Percentiles rank a stretch among this genome's conserved stretches.
Conservation (phyloP, 306 rosid genomes). For the Delonix regia region DNA sequence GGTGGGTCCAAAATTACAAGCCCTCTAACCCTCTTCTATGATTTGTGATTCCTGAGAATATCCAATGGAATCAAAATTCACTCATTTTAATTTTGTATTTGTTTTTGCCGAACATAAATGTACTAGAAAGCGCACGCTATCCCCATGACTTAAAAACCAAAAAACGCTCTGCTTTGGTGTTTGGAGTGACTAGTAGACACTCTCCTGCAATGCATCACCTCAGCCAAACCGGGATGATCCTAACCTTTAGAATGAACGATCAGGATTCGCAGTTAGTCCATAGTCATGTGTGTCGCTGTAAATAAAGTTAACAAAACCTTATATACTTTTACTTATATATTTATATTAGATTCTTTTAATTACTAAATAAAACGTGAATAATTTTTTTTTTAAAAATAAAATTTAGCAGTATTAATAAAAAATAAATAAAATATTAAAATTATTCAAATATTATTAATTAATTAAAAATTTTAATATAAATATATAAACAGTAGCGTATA, state of each 20-base stretch:
- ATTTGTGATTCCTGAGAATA: constrained; percentile 3
- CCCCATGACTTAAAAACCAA: neutral
- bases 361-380: too few relatives aligned
- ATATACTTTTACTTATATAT: too few relatives aligned
- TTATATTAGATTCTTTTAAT: too few relatives aligned
- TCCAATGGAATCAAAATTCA: constrained; percentile 2
- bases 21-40: neutral
- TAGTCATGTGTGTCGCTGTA: neutral
- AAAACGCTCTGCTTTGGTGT: neutral
- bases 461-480: too few relatives aligned
- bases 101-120: neutral
- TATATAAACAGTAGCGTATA: too few relatives aligned
- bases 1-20: constrained; percentile 8
- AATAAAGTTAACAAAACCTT: too few relatives aligned
- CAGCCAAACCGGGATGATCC: neutral
- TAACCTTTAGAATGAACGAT: neutral
- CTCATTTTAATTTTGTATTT: neutral
- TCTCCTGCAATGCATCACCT: neutral
- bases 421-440: too few relatives aligned
- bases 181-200: neutral
- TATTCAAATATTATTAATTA: too few relatives aligned
- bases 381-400: too few relatives aligned
- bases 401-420: too few relatives aligned
- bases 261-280: neutral
- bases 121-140: neutral